Percentiles rank a stretch among this genome's conserved stretches.
Evolutionary conservation across 2,329 filamentous ascomycete genomes (phyloP).

Genomic region (Lachnellula suecica): DNA sequence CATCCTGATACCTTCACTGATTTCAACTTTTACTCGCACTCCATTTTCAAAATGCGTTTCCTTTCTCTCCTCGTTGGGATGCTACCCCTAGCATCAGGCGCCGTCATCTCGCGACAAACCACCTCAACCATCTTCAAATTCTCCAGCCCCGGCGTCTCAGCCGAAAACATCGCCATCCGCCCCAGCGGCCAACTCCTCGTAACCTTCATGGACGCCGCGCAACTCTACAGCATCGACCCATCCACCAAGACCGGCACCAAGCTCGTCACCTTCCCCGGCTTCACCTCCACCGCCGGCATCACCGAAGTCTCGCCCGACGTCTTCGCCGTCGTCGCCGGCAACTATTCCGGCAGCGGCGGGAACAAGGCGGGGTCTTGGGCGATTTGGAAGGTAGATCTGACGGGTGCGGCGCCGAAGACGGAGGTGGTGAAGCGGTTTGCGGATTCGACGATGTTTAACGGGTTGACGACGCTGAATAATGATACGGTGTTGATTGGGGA

Average conservation of each 20-base stretch:
- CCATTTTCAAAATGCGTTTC: not conserved
- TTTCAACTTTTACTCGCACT: no score
- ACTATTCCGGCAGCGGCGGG: not conserved
- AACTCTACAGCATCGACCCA: constrained; percentile 6
- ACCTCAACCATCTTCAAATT: constrained; percentile 6
- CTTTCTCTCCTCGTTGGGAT: not conserved
- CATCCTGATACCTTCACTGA: no score
- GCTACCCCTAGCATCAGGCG: not conserved
- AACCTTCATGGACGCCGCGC: constrained; percentile 2
- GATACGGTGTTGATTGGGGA: not conserved
- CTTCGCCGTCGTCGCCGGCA: constrained; percentile 9
- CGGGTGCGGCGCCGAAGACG: not conserved
- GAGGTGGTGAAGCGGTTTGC: not conserved
- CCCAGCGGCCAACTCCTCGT: constrained; percentile 11
- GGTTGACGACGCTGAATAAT: not conserved
- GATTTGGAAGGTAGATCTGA: constrained; percentile 4
- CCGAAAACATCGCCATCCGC: constrained; percentile 3
- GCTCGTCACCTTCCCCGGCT: constrained; percentile 1
- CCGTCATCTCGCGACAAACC: constrained; percentile 1
- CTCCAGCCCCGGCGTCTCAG: not conserved
- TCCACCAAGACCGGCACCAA: not conserved
- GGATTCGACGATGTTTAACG: not conserved
- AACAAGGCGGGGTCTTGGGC: constrained; percentile 4
- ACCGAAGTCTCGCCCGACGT: constrained; percentile 8
- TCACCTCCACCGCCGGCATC: constrained; percentile 4